Evolutionary conservation across 345 rosid species (phyloP).

Genomic region (Diplotaxis tenuifolia): DNA sequence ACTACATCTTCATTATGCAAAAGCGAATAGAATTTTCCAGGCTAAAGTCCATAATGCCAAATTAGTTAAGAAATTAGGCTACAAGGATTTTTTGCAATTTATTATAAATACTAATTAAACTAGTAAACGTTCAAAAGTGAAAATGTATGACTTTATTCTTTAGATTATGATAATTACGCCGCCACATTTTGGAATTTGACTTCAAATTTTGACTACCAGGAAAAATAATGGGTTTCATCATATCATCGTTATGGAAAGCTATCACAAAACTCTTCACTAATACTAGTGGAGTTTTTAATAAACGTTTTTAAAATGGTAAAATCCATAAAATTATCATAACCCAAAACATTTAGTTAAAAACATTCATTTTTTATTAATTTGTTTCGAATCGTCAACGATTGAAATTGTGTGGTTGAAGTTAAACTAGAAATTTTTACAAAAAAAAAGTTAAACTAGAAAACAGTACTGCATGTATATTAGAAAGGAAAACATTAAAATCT

Average conservation of each 20-base stretch:
- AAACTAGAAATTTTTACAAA: too few species aligned
- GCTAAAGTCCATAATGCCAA: conserved; percentile 23
- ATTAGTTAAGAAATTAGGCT: conserved; percentile 11
- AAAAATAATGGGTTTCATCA: conserved; percentile 5
- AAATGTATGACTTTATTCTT: conserved; percentile 7
- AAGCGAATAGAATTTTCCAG: conserved; percentile 7
- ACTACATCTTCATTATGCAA: conserved; percentile 3
- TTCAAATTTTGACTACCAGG: conserved; percentile 8
- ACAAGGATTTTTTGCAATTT: neutral
- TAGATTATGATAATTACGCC: conserved; percentile 1
- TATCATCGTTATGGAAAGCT: neutral
- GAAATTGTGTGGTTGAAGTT: too few species aligned
- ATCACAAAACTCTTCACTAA: conserved; percentile 12
- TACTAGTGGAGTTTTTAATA: neutral
- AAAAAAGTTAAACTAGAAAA: too few species aligned
- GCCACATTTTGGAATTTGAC: conserved; percentile 26
- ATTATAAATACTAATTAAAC: neutral
- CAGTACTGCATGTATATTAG: too few species aligned
- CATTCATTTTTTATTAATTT: too few species aligned
- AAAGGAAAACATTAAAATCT: too few species aligned
- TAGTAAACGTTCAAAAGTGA: neutral
- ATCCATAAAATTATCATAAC: neutral
- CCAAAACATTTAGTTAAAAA: too few species aligned
- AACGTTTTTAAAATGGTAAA: neutral
- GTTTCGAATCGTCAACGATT: too few species aligned